These are phyloP conservation scores for Hyaloscypha hepaticicola DNA, from an alignment of 495 filamentous ascomycete genomes.

Conservation along the genomic window DNA sequence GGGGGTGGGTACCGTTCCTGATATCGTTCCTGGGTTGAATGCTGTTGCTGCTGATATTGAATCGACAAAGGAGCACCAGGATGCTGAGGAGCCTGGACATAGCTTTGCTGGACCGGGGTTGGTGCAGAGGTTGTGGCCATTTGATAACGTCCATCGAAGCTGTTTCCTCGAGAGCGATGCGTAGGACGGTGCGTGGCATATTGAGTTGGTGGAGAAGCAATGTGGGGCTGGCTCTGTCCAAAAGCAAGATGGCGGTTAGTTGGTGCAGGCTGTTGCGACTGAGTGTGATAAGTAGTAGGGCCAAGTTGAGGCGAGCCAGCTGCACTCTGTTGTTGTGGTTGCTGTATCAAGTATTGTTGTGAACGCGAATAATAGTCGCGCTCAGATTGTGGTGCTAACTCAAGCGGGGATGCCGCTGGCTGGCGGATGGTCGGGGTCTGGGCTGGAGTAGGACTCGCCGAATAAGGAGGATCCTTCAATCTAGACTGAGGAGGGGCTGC, in stretches of 20 bases:
- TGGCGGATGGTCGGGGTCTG: conserved; percentile 13
- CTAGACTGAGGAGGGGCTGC: conserved; percentile 22
- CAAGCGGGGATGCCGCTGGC: conserved; percentile 28
- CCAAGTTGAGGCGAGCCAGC: conserved; percentile 30
- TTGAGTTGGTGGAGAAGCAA: conserved; percentile 29
- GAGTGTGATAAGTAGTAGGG: conserved; percentile 26
- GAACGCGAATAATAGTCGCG: conserved; percentile 29
- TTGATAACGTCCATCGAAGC: conserved; percentile 31
- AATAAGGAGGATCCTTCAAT: conserved; percentile 31
- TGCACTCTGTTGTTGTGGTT: conserved; percentile 28
- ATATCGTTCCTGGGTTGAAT: conserved; percentile 18
- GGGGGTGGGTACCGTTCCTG: background rate
- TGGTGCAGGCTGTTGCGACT: conserved; percentile 18
- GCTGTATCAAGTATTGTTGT: conserved; percentile 21
- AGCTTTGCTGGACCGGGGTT: conserved; percentile 25
- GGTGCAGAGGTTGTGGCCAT: conserved; percentile 17
- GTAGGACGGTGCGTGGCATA: conserved; percentile 24
- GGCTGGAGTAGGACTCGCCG: conserved; percentile 19
- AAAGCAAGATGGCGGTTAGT: conserved; percentile 26
- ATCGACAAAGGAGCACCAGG: conserved; percentile 27
- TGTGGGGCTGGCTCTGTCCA: conserved; percentile 17
- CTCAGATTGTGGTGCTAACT: conserved; percentile 21
- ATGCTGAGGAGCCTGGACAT: conserved; percentile 37
- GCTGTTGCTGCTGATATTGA: conserved; percentile 46
- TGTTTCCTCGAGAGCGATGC: conserved; percentile 27